Conservation (phyloP, 176 grass and related monocot species). For the Zea luxurians region DNA sequence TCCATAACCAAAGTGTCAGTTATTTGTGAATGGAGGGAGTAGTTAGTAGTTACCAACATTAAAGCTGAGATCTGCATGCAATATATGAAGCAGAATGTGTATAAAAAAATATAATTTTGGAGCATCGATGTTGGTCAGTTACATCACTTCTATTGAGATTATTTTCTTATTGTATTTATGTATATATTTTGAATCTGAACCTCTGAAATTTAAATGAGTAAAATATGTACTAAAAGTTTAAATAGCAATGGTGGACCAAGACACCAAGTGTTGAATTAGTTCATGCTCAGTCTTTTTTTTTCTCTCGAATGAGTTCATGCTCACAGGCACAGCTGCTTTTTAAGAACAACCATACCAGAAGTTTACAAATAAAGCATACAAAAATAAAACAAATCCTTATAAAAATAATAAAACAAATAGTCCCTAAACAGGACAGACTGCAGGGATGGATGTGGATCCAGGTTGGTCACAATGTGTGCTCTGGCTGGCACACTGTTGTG, state of each 20-base stretch:
- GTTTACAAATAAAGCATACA: slow-evolving; percentile 4
- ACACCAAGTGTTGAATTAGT: slow-evolving; percentile 14
- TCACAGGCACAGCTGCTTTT: neutral
- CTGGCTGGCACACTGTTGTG: neutral
- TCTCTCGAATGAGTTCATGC: too few relatives aligned
- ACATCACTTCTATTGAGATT: neutral
- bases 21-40: neutral
- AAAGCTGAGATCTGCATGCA: neutral
- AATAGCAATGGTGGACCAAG: slow-evolving; percentile 15
- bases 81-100: slow-evolving; percentile 5
- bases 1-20: neutral
- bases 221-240: slow-evolving; percentile 16
- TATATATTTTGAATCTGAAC: slow-evolving; percentile 20
- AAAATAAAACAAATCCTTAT: slow-evolving; percentile 24
- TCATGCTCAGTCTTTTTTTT: neutral
- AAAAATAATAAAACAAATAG: slow-evolving; percentile 20
- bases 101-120: neutral
- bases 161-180: neutral
- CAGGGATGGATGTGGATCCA: neutral
- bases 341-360: neutral
- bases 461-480: neutral
- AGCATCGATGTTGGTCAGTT: slow-evolving; percentile 11
- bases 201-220: slow-evolving; percentile 28
- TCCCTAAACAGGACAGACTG: slow-evolving; percentile 5
- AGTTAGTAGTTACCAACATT: neutral